Base-by-base conservation (phyloP, 2,329 filamentous ascomycete genomes). In the Xylariaceae sp. region DNA sequence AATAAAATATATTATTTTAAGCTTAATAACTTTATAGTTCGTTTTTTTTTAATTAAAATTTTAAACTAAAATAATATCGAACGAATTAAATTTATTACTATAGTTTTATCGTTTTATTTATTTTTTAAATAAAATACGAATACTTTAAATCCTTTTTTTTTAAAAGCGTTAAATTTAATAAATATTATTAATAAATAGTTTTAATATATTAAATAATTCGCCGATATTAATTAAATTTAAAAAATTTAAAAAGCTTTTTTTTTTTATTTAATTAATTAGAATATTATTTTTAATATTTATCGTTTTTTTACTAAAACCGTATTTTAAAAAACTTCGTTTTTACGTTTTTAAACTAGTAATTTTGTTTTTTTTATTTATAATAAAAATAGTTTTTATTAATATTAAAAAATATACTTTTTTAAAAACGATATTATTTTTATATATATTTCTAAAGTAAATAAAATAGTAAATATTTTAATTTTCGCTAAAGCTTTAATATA, bases 1-100 rank as follows among this genome's bases (percentile, higher is more conserved):
- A 30, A 44, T 18, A 31, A 39, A 39, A 27, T 33, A 48, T 7
- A 17, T 10, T 3, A 48, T 31, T 48, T 48, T 44, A 32, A 48
- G 18, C 11, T 48, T 39, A 2, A 40, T 39, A 30, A 46, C 14
- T 15, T 7, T 40, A 40, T 46, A 46, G 2, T 14, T 11, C 4
- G n/a, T 30, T 46, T 46, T 46, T 18, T 27, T 39, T 46, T 39
- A 30, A 39, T 39, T 31, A 48, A 31, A 17, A 19, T 42, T 6
- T 33, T 11, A 33, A 22, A 44, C 17, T 44, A 48, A 33, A 36
- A 48, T 44, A 44, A 39, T 6, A 48, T 40, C 2, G 30, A 7
- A 39, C 31, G 18, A 14, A 48, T 33, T 39, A 30, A 44, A 44
- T 30, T 44, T 17, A 19, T 11, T n/a, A 17, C 33, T 30, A 48